Evolutionary conservation across 116 monocot genomes (phyloP), one percentile per base, ranked within the genome.

Genomic region (Dioscorea cayenensis): DNA sequence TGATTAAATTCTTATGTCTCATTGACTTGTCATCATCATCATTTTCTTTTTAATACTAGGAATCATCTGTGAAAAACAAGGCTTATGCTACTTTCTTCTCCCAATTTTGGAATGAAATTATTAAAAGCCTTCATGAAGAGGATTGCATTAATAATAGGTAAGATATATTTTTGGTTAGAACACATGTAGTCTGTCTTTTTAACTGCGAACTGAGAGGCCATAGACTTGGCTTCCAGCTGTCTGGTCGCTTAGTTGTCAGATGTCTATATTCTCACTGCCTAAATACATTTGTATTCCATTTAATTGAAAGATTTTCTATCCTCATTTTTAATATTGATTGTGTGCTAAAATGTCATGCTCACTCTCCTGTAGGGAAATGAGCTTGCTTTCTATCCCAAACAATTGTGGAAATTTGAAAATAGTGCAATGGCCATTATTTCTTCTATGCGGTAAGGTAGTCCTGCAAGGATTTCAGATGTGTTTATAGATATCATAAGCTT

Each of bases 41-140:
- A 43, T 43, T 12, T 10, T 43, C 43, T 66, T 48, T 36, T 68
- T 20, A 29, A 12, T 43, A 60, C 51, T 36, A 85, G 89, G 86
- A 72, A 28, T 18, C 79, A 66, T 60, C 83, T 59, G 81, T 82
- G 60, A 76, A 63, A 61, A 77, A 70, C 64, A 90, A 90, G 67
- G 74, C 66, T 19, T 20, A 88, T 81, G 97, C 97, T 23, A 83
- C 86, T 32, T 88, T 51, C 65, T 97, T 97, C 62, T 73, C 93
- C 65, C 97, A 93, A 49, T 97, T 93, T 71, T 97, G 97, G 97
- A 97, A 97, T 84, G 97, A 97, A 64, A 97, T 97, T 51, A 83
- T 97, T 59, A 97, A 90, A 84, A 89, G 90, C 58, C 86, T 97
- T 50, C 80, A 90, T 17, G 97, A 97, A 85, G 97, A 97, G 78